Evolutionary conservation across 805 yeast species (phyloP).

Genomic region (Wickerhamomyces xylosicus): DNA sequence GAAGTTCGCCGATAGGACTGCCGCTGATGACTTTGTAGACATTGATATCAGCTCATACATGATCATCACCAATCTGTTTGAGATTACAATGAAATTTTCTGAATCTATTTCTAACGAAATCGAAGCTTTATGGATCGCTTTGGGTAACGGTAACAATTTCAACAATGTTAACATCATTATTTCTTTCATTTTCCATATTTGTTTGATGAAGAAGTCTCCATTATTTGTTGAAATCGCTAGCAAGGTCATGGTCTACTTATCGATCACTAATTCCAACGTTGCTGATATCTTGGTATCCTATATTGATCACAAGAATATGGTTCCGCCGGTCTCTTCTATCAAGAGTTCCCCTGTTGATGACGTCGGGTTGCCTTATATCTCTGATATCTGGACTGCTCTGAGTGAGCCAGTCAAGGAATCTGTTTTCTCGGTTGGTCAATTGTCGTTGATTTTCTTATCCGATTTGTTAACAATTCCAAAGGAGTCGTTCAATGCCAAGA

Average conservation of each 20-base stretch:
- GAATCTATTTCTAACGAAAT: conserved; percentile 74
- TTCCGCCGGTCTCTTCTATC: conserved; percentile 48
- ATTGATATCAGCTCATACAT: conserved; percentile 37
- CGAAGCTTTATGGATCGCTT: conserved; percentile 90
- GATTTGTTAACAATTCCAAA: conserved; percentile 64
- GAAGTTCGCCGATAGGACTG: conserved; percentile 24
- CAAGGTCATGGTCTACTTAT: conserved; percentile 72
- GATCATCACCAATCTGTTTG: conserved; percentile 75
- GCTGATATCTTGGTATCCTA: conserved; percentile 58
- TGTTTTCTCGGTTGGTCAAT: conserved; percentile 77
- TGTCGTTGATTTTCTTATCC: conserved; percentile 76
- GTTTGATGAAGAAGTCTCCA: conserved; percentile 62
- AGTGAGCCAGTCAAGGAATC: conserved; percentile 54
- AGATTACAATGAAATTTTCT: conserved; percentile 71
- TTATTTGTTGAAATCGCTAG: conserved; percentile 69
- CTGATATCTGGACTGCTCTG: conserved; percentile 52
- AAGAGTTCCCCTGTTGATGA: conserved; percentile 23
- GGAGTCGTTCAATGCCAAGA: conserved; percentile 45
- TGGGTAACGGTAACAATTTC: conserved; percentile 65
- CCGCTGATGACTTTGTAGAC: conserved; percentile 17
- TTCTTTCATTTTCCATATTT: conserved; percentile 56
- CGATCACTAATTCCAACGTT: conserved; percentile 40
- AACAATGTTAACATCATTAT: conserved; percentile 64
- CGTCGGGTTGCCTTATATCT: conserved; percentile 58
- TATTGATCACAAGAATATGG: conserved; percentile 78